Base-by-base conservation (phyloP, 352 stramenopile species). In the Globisporangium echinulatum region DNA sequence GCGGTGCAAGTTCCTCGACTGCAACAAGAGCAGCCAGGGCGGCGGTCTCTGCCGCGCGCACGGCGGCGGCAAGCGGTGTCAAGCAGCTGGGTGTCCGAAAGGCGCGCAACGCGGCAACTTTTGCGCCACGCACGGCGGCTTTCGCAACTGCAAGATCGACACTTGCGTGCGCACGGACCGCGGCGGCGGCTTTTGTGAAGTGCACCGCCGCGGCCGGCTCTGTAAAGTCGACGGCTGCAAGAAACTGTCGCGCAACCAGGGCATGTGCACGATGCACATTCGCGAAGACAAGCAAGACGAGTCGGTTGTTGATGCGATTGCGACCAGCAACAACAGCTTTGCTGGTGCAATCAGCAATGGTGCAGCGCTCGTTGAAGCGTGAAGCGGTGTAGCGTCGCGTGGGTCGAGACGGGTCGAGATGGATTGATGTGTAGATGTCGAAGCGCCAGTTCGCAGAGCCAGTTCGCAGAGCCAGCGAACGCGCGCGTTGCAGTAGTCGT, bases 191-290 rank as follows among this genome's bases (percentile, higher is more conserved):
- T 94, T 88, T 66, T 94, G 85, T 56, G 83, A 94, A 62, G 85
- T 93, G 47, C 85, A 94, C 70, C 83, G 85, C 48, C 81, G 82
- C 52, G 83, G 82, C 25, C 80, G 79, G 13, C 75, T 92, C 6
- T 94, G 85, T 51, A 92, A 92, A 66, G 69, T 92, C 48, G 78
- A 92, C 46, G 85, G 81, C 42, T 94, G 85, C 73, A 94, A 94
- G 73, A 94, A 94, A 63, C 75, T 94, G 13, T 87, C 82, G 13
- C 84, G 84, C 25, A 94, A 92, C 71, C 78, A 94, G 63, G 85
- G 85, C 58, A 89, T 92, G 75, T 94, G 85, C 71, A 94, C 85
- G n/a, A 88, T 92, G 81, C 85, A 94, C 71, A 89, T 94, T 52
- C 85, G 85, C 48, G 79, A 91, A 62, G 83, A 90, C 50, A 92